Percentiles rank a stretch among this genome's conserved stretches.
Conservation (phyloP, 768 basidiomycete genomes). For the Nidularia sp. region DNA sequence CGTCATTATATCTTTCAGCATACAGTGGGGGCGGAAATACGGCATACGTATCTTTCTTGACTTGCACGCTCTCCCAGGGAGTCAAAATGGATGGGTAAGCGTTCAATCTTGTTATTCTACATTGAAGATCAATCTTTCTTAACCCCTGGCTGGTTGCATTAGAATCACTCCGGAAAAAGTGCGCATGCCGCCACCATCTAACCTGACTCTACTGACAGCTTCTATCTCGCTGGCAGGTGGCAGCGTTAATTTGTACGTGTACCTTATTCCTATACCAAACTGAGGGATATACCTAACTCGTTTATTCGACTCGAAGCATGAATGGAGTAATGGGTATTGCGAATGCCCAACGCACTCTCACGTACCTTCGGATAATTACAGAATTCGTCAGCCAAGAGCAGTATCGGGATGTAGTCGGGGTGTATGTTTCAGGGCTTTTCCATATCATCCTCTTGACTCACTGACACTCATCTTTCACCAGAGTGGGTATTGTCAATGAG, state of each 20-base stretch:
- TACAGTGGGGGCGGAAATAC: conserved; percentile 91
- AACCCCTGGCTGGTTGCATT: conserved; percentile 5
- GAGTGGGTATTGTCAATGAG: conserved; percentile 63
- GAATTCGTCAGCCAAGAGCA: conserved; percentile 84
- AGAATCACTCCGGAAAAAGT: conserved; percentile 38
- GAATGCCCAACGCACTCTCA: conserved; percentile 82
- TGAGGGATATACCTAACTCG: conserved; percentile 8
- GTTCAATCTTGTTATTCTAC: not conserved
- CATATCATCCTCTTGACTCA: conserved; percentile 4
- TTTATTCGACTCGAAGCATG: conserved; percentile 29
- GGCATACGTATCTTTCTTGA: conserved; percentile 87
- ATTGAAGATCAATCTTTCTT: conserved; percentile 3
- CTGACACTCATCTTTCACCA: conserved; percentile 8
- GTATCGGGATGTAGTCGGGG: conserved; percentile 68
- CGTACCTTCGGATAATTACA: conserved; percentile 74
- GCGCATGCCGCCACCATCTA: not conserved
- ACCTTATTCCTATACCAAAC: conserved; percentile 8
- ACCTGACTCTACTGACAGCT: conserved; percentile 1
- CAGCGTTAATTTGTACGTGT: conserved; percentile 56
- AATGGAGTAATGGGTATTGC: conserved; percentile 86
- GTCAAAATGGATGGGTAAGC: conserved; percentile 78
- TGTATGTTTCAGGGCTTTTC: conserved; percentile 31
- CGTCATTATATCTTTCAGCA: conserved; percentile 32
- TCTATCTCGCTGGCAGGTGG: conserved; percentile 31
- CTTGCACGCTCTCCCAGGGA: conserved; percentile 66